Evolutionary conservation across 495 filamentous ascomycete species (phyloP), one percentile per base, ranked within the genome.

Genomic region (Penicillium ochrochloron): DNA sequence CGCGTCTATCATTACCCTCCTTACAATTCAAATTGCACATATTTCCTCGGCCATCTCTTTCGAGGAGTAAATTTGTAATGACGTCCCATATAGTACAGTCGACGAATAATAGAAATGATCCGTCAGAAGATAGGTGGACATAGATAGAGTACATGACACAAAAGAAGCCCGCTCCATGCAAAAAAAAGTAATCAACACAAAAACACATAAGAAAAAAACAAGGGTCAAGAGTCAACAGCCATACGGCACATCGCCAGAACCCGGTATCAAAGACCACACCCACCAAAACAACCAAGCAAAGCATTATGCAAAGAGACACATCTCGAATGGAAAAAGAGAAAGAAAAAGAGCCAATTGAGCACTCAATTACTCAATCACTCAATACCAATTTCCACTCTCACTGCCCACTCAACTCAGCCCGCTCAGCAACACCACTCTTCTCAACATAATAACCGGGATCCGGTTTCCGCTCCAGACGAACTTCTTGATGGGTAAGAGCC

Each of bases 401-500:
- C 55, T 64, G 51, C 9, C 65, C 19, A 44, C 63, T 57, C 34
- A 61, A 57, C 62, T 75, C 74, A 12, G 54, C 57, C 53, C 64
- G 74, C 55, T 80, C 75, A 59, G 76, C 77, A 5, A 53, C 62
- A 46, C 51, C 46, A n/a, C 78, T 79, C 74, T 76, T 89, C 84
- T 98, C 95, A 63, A 97, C 64, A 68, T 89, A 95, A 69, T 91
- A 99, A 11, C 95, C 95, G 1, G 85, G 84, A 64, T 96, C 92
- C 9, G 93, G 93, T 76, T 83, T 87, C 68, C 96, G 81, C 80
- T 88, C 83, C 15, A 83, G 83, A 73, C 86, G 85, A 65, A 97
- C 83, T 80, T 98, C 89, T 61, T 83, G 79, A 72, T 88, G 88
- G 21, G 86, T 89, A 72, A 93, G 73, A n/a, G 85, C 71, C 59